A percentile compares a stretch with the other conserved stretches of the same genome.
Conservation (phyloP, 1,284 basidiomycete genomes). For the Ceraceosorus guamensis region DNA sequence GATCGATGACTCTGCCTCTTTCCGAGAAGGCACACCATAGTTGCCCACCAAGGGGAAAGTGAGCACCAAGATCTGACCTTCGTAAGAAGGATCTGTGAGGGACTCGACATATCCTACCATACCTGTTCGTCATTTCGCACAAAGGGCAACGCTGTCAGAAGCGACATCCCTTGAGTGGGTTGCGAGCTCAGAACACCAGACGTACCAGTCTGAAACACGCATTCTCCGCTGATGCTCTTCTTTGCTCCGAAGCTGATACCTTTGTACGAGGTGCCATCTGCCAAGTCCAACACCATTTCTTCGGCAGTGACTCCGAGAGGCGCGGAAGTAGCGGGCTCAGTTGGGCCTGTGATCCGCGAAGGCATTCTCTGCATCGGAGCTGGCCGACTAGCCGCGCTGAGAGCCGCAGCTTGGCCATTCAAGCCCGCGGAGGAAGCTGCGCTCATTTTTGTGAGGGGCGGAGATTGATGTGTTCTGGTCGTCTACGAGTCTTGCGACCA, state of each 20-base stretch:
- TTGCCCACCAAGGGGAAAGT: slow-evolving; percentile 97
- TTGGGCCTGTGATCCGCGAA: slow-evolving; percentile 6
- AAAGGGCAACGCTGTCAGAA: neutral
- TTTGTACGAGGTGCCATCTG: slow-evolving; percentile 78
- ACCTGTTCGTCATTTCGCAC: slow-evolving; percentile 16
- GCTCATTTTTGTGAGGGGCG: too few relatives aligned
- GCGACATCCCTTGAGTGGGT: neutral
- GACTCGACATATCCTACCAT: slow-evolving; percentile 99
- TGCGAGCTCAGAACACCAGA: slow-evolving; percentile 8
- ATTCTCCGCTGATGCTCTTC: slow-evolving; percentile 92
- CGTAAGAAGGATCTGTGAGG: slow-evolving; percentile 95
- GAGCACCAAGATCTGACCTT: slow-evolving; percentile 93
- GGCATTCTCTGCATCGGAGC: slow-evolving; percentile 3
- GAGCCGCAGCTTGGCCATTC: too few relatives aligned
- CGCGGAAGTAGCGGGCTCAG: slow-evolving; percentile 14
- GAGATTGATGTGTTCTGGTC: too few relatives aligned
- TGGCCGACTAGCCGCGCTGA: neutral
- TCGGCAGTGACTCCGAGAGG: slow-evolving; percentile 13
- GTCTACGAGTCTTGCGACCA: too few relatives aligned
- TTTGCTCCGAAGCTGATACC: slow-evolving; percentile 91
- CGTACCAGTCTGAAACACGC: slow-evolving; percentile 98
- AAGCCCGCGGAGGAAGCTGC: too few relatives aligned
- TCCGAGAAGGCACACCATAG: slow-evolving; percentile 89
- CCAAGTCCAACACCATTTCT: slow-evolving; percentile 73
- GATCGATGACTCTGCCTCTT: slow-evolving; percentile 48